Evolutionary conservation across 75 land plant species (phyloP).

Genomic region (Pinus taeda): DNA sequence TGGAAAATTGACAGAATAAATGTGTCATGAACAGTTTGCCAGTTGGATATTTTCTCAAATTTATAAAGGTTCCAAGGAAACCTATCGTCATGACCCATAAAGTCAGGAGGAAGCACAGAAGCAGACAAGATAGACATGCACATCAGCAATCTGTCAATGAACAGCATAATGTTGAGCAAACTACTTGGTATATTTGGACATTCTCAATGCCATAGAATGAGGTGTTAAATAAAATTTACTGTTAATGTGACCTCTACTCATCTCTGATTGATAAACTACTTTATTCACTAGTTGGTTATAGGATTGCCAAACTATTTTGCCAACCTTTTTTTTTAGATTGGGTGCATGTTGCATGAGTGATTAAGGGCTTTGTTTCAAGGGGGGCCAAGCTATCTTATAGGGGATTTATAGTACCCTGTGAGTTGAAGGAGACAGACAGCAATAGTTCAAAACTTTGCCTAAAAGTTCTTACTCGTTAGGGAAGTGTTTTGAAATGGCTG

Average conservation of each 20-base stretch:
- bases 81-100: constrained; percentile 31
- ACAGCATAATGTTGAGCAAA: neutral
- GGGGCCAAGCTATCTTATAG: too few species aligned
- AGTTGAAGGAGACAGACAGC: too few species aligned
- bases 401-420: too few species aligned
- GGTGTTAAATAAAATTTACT: neutral
- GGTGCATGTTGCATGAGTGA: too few species aligned
- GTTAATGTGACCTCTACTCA: neutral
- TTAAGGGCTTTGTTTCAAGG: too few species aligned
- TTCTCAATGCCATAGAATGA: neutral
- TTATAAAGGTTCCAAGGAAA: constrained; percentile 72
- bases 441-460: too few species aligned
- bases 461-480: too few species aligned
- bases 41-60: constrained; percentile 63
- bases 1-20: constrained; percentile 4
- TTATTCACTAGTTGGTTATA: neutral
- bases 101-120: constrained; percentile 2
- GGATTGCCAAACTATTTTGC: neutral
- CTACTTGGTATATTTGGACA: constrained; percentile 2
- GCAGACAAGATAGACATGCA: neutral
- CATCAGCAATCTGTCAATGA: neutral
- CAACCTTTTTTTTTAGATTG: too few species aligned
- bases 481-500: too few species aligned
- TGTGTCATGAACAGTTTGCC: constrained; percentile 66
- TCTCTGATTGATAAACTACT: too few species aligned